A percentile compares a stretch with the other conserved stretches of the same genome.
These are phyloP conservation scores for Mortierella alpina DNA, from an alignment of 192 early-diverging fungal genomes.

Conservation along the genomic window DNA sequence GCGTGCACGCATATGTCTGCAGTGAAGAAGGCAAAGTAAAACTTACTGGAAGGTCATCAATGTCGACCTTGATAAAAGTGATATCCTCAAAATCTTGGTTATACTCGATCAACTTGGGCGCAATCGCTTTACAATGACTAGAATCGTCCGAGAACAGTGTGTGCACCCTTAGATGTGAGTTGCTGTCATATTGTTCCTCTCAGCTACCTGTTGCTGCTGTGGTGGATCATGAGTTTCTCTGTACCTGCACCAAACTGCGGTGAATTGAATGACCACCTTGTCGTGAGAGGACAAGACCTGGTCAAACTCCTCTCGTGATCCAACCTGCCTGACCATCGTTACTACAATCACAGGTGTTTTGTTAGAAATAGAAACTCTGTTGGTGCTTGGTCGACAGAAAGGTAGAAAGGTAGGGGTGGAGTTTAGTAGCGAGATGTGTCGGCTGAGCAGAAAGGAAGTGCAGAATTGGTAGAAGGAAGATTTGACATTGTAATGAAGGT, in stretches of 20 bases:
- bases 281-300: background rate
- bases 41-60: constrained; percentile 5
- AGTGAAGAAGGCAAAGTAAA: background rate
- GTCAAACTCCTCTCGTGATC: constrained; percentile 7
- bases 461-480: background rate
- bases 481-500: background rate
- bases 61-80: constrained; percentile 20
- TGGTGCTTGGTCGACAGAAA: background rate
- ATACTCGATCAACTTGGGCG: background rate
- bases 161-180: background rate
- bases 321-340: constrained; percentile 5
- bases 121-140: constrained; percentile 17
- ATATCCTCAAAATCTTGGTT: background rate
- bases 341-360: background rate
- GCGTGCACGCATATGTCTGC: background rate
- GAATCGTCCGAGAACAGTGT: background rate
- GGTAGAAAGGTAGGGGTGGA: constrained; percentile 1
- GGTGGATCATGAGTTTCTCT: too few species aligned
- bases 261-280: constrained; percentile 14
- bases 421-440: background rate
- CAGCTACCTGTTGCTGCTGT: too few species aligned
- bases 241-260: constrained; percentile 14
- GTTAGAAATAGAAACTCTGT: background rate
- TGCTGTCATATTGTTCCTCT: background rate
- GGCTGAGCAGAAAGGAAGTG: background rate